Base-by-base conservation (phyloP, 2,329 filamentous ascomycete genomes). In the Hortaea sp. region DNA sequence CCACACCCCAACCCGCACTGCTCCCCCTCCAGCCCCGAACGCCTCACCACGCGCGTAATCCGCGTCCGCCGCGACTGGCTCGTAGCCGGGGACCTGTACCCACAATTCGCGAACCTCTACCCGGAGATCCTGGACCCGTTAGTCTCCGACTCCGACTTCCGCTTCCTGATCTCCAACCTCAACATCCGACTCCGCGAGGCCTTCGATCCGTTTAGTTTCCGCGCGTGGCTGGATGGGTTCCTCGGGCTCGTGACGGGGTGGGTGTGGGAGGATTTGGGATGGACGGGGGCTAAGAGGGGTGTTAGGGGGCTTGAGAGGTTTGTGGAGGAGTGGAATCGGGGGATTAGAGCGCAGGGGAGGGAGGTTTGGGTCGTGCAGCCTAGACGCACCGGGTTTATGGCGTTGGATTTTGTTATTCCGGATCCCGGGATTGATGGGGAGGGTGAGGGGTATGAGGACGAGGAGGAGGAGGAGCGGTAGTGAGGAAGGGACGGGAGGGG, bases 1-100 rank as follows among this genome's bases (percentile, higher is more conserved):
- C 92, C 92, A 42, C 92, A 97, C 61, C 71, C 88, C 35, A 97
- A 97, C 61, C 85, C 89, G 0, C 89, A 98, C 64, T 90, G 95
- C 5, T 82, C 89, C 0, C 63, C 85, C 7, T 74, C 81, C 47
- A 94, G 87, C 6, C 73, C 78, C 10, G 80, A 94, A 53, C 87
- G 87, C 60, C 67, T 75, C 40, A 80, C 75, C 5, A 98, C 92
- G 1, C 83, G 90, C 47, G 85, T 98, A 53, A 95, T 98, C 58
- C 83, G 92, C 11, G 84, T 98, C 52, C 82, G 83, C 48, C 78
- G 92, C 38, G 92, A 98, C 66, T 98, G 89, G 55, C 82, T 97
- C 68, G 67, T 89, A 29, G 78, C 82, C 50, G 92, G 90, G 32
- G 92, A 98, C 65, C 71, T 95, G 29, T 90, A 89, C 1, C 92